Conservation (phyloP, 331 rosid species). For the Cydonia oblonga region DNA sequence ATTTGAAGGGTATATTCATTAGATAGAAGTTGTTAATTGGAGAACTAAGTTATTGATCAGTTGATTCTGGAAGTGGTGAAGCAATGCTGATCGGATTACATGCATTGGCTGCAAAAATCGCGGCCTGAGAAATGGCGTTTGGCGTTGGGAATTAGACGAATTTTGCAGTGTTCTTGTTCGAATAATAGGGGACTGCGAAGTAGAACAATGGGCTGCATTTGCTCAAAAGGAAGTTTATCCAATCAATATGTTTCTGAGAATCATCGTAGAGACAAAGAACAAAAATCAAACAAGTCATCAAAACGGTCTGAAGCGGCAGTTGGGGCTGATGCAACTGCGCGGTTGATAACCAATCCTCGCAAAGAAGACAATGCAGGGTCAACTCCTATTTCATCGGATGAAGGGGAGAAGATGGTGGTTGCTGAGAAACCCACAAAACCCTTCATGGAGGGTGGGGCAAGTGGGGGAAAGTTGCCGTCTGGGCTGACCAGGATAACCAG, state of each 20-base stretch:
- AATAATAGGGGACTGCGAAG: slow-evolving; percentile 2
- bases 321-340: slow-evolving; percentile 32
- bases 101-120: background rate
- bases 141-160: background rate
- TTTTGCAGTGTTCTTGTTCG: background rate
- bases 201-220: slow-evolving; percentile 66
- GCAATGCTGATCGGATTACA: background rate
- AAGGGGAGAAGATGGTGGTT: slow-evolving; percentile 16
- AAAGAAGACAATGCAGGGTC: slow-evolving; percentile 22
- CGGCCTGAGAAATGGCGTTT: background rate
- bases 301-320: slow-evolving; percentile 25
- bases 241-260: slow-evolving; percentile 29
- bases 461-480: slow-evolving; percentile 19
- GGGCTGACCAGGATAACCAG: slow-evolving; percentile 22
- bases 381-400: slow-evolving; percentile 27
- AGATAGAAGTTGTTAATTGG: background rate
- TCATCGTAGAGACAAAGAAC: slow-evolving; percentile 22
- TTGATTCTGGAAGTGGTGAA: background rate
- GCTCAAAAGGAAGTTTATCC: slow-evolving; percentile 43
- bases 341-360: slow-evolving; percentile 32
- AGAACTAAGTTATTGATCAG: background rate
- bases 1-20: background rate
- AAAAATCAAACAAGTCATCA: slow-evolving; percentile 29
- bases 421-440: slow-evolving; percentile 24
- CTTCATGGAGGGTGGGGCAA: slow-evolving; percentile 9